Evolutionary conservation across 495 filamentous ascomycete species (phyloP), one percentile per base, ranked within the genome.

Genomic region (Articulospora tetracladia): DNA sequence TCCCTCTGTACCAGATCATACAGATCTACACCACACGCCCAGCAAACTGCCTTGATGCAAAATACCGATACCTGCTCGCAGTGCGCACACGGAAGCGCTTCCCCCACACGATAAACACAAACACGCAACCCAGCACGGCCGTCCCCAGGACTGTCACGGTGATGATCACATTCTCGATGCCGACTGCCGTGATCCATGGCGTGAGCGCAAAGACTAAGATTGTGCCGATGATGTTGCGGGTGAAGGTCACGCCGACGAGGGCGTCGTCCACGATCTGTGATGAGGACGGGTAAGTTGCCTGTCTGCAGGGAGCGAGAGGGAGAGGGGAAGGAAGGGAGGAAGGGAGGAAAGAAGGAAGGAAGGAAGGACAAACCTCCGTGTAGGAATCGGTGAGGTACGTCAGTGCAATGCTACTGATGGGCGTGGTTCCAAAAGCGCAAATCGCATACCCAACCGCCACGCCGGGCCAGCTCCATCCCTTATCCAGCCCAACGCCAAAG

Each of bases 311-410:
- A n/a, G n/a, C n/a, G n/a, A n/a, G 30, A 6, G 13, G 30, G 13
- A 32, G 13, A 32, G 30, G 13, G 30, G 6, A 32, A 32, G 30
- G 13, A 32, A 32, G 13, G 13, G 30, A 13, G 30, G 6, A 4
- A 13, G 30, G 30, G 30, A 6, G 30, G 30, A 32, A 32, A 32
- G 13, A 32, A 25, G 23, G 27, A 46, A 48, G 4, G 12, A 2
- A 26, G 2, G 26, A 8, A 4, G 1, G 15, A 64, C 68, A 49
- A 57, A 73, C 72, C 28, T 75, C 72, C 27, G 67, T 66, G 41
- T 75, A 75, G 20, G 68, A 70, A 58, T 75, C 72, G 58, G 69
- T 68, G 17, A 73, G 62, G 48, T 75, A 75, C 0, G 72, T 72
- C 20, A 75, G 65, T 1, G 66, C 57, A 23, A 73, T 68, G 13